Base-by-base conservation (phyloP, 805 yeast genomes). In the Candida ficus region DNA sequence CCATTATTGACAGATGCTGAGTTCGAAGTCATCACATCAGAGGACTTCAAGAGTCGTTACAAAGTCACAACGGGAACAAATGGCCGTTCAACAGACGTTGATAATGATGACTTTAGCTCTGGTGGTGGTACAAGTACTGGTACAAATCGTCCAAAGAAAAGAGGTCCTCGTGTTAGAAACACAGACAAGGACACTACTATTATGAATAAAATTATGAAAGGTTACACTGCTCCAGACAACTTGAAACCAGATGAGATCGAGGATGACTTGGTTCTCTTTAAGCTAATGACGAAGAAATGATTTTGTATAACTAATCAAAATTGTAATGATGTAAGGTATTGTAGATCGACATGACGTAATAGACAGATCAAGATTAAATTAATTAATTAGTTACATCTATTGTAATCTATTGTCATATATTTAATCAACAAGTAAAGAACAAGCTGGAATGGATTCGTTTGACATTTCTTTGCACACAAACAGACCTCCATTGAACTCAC, bases 1-100 rank as follows among this genome's bases (percentile, higher is more conserved):
- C 61, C 66, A 5, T 45, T 66, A 8, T 23, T 60, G 3, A 50
- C 66, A 4, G 43, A 49, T 8, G 55, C 54, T 8, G 71, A 68
- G 35, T 66, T 68, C 41, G 40, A 35, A 10, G 29, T 50, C 11
- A 47, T 62, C 7, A 59, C 67, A 46, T 33, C 53, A 45, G 43
- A 55, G 42, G 52, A 50, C 42, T 13, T 49, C 14, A 37, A 38
- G 5, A 46, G 23, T 33, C 45, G 33, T 39, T 42, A 33, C 47
- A 37, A 36, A 25, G 14, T 10, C 16, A 27, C 39, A 13, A 29
- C 16, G 18, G 14, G 22, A 8, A 17, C 31, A 8, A 17, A 16
- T 4, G 20, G 13, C 13, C n/a, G 28, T 33, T 13, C 16, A 2
- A 7, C 8, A 16, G 16, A 19, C 8, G n/a, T 18, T 14, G 28